phyloP scores from a whole-genome alignment of 2,329 filamentous ascomycete genomes.

The Kalmusia sp. region DNA sequence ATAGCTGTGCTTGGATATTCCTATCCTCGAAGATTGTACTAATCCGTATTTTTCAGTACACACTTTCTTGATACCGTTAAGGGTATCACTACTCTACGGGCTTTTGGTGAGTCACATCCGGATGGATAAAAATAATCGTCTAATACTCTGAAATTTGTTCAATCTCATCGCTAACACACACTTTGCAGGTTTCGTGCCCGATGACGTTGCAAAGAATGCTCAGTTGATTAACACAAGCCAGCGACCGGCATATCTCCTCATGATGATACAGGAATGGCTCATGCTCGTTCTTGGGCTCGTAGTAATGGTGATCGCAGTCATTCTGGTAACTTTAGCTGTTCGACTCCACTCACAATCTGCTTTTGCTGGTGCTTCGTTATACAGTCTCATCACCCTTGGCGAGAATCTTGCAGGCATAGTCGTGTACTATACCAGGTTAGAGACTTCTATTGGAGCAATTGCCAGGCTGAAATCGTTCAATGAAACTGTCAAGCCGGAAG shows the following conservation, averaged over 20 bases:
- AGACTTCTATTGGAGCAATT: constrained; percentile 29
- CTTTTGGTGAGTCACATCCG: constrained; percentile 50
- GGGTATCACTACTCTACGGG: constrained; percentile 56
- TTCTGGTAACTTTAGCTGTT: constrained; percentile 36
- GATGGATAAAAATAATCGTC: background rate
- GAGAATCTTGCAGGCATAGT: constrained; percentile 20
- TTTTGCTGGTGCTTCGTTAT: constrained; percentile 28
- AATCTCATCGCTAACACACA: constrained; percentile 17
- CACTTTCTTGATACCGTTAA: constrained; percentile 58
- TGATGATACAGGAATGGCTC: constrained; percentile 51
- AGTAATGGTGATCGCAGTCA: constrained; percentile 40
- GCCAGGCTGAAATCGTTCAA: constrained; percentile 21
- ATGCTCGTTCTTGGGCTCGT: constrained; percentile 43
- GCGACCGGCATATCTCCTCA: constrained; percentile 49
- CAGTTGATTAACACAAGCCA: constrained; percentile 46
- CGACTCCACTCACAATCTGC: constrained; percentile 17
- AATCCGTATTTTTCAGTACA: constrained; percentile 25
- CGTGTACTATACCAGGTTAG: constrained; percentile 18
- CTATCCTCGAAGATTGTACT: background rate
- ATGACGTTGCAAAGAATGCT: constrained; percentile 22
- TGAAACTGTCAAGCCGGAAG: too few relatives aligned
- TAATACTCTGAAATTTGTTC: too few relatives aligned
- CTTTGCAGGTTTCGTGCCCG: background rate
- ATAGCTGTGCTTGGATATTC: background rate
- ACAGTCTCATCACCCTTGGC: constrained; percentile 19